Evolutionary conservation across 805 yeast species (phyloP).

Genomic region (Wickerhamomyces subpelliculosus): DNA sequence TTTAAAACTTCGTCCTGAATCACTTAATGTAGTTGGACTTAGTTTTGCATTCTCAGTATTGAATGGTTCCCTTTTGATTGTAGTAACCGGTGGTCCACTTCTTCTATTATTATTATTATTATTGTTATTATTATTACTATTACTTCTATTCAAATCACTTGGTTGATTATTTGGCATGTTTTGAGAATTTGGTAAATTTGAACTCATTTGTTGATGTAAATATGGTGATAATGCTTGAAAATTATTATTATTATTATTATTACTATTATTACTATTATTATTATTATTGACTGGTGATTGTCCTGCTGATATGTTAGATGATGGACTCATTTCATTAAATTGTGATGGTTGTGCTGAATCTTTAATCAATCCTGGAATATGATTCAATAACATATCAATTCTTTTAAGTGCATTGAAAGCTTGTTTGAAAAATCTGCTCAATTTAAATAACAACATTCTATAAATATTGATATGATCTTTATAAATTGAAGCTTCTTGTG

Average conservation of each 20-base stretch:
- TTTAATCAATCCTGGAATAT: slow-evolving; percentile 60
- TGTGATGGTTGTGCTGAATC: slow-evolving; percentile 21
- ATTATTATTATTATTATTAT: too few species aligned
- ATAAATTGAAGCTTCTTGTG: slow-evolving; percentile 59
- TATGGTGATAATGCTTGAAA: slow-evolving; percentile 4
- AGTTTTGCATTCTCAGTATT: neutral
- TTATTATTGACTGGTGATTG: too few species aligned
- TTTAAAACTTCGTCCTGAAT: neutral
- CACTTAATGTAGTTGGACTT: neutral
- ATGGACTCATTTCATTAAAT: slow-evolving; percentile 8
- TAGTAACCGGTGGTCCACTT: slow-evolving; percentile 2
- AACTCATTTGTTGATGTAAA: slow-evolving; percentile 4
- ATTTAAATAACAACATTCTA: slow-evolving; percentile 67
- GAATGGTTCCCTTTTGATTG: neutral
- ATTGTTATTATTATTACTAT: too few species aligned
- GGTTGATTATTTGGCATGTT: slow-evolving; percentile 16
- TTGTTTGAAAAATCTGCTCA: slow-evolving; percentile 71
- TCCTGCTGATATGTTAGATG: neutral
- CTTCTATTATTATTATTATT: neutral
- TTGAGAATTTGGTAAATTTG: slow-evolving; percentile 7
- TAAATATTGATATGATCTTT: slow-evolving; percentile 68
- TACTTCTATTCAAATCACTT: too few species aligned
- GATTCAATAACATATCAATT: slow-evolving; percentile 64
- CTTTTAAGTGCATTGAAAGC: slow-evolving; percentile 67
- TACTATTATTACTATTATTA: too few species aligned